Conservation (phyloP, 768 basidiomycete genomes). For the Tubosaeta sp. region DNA sequence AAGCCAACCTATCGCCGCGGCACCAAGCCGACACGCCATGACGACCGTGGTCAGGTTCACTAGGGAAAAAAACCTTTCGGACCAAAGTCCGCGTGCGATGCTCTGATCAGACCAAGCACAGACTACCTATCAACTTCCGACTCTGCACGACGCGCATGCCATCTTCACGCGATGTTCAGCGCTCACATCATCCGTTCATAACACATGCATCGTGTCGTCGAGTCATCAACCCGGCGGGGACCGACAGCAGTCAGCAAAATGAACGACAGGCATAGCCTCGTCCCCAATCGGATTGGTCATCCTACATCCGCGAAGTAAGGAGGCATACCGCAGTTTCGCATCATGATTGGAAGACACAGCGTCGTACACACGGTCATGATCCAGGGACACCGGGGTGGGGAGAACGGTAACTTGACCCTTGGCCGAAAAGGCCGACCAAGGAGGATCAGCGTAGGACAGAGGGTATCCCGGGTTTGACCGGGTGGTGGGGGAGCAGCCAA, state of each 20-base stretch:
- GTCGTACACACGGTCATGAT: conserved; percentile 1
- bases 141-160: background rate
- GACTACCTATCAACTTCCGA: background rate
- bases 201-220: background rate
- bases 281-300: background rate
- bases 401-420: conserved; percentile 5
- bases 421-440: conserved; percentile 7
- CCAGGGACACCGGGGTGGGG: background rate
- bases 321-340: conserved; percentile 2
- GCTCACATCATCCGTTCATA: background rate
- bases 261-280: conserved; percentile 4
- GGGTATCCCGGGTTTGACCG: conserved; percentile 8
- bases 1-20: conserved; percentile 14
- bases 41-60: background rate
- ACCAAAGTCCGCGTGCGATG: background rate
- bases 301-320: conserved; percentile 24
- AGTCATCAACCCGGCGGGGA: background rate
- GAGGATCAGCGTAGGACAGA: background rate
- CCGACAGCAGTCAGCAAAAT: background rate
- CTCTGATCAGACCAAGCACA: background rate
- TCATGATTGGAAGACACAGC: conserved; percentile 8
- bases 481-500: background rate
- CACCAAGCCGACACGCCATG: background rate
- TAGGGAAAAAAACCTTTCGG: background rate
- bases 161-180: background rate